Base-by-base conservation (phyloP, 2,329 filamentous ascomycete genomes). In the Chaetomiaceae sp. region DNA sequence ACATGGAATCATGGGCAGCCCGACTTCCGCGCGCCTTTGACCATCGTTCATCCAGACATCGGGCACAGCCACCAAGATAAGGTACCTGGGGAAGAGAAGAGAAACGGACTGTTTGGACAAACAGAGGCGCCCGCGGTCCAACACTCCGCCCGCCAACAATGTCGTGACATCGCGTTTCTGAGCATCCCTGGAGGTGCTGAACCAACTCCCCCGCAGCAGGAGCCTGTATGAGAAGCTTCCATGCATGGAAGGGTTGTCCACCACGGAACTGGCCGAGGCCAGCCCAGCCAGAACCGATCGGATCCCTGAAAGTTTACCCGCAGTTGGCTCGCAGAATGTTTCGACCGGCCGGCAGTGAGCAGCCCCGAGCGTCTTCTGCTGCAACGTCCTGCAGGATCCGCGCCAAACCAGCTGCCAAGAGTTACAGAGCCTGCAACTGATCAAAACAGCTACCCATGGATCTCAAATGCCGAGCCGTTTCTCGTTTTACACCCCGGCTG, bases 271-370 rank as follows among this genome's bases (percentile, higher is more conserved):
- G 11, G 8, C 36, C 43, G 36, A 8, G n/a, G n/a, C n/a, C n/a
- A n/a, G n/a, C n/a, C n/a, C n/a, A n/a, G 25, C 20, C 5, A 23
- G 40, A 37, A 12, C 17, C 40, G 40, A 40, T 53, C 52, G 20
- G 38, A 52, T 38, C 20, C 27, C n/a, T 17, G 17, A n/a, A 19
- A 22, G 34, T 25, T 31, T 12, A 27, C 14, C 50, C n/a, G 22
- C 17, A 11, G 44, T 59, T 61, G 60, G 60, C 49, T 48, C 20
- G 25, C 31, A 29, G 14, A 14, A 54, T 54, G 60, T 62, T 61
- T 63, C 60, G 53, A 61, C 53, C 34, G 27, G 27, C 42, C 57
- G 58, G 61, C 52, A 57, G 38, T 33, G 50, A 29, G 25, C 34
- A 54, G 45, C 55, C 27, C 58, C 55, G 52, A 56, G 43, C 42